Base-by-base conservation (phyloP, 768 basidiomycete genomes). In the Mycena floridula region DNA sequence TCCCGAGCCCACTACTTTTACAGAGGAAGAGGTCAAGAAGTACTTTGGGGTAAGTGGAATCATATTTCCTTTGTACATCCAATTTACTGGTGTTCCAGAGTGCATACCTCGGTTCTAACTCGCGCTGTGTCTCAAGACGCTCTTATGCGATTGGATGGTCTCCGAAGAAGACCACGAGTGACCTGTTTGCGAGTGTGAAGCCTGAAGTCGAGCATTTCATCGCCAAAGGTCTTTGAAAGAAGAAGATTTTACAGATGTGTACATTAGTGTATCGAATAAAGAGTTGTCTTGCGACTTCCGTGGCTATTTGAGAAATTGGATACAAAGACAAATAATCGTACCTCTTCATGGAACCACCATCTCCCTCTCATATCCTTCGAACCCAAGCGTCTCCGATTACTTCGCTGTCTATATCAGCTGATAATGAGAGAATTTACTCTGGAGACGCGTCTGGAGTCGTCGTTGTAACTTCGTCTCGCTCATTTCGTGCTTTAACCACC, bases 361-460 rank as follows among this genome's bases (percentile, higher is more conserved):
- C 76, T 4, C 94, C 92, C 0, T 67, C 76, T 4, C 88, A 92
- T 52, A 66, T 89, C 18, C 67, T 96, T 22, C 82, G 94, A 9
- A 67, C 75, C 2, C 94, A 97, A 57, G 66, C 72, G 0, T 67
- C 78, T 4, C 74, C 83, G 13, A 62, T 95, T 42, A 76, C 66
- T 43, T 65, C 76, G 0, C 44, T 94, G 26, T 69, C 63, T 36
- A 66, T 91, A 54, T 89, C 90, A 1, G 51, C 67, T 3, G 79
- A 87, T 58, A 89, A 91, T 56, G 78, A 86, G 50, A 69, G 88
- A 15, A 65, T 98, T 5, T 94, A 91, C 64, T 89, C 94, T 6
- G 93, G 85, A 3, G 95, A 98, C 54, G 66, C 73, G 5, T 74
- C 81, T 15, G 95, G 95, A 3, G 74, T 66, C n/a, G 79, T 93